These are phyloP conservation scores for Ceratopteris richardii DNA, from an alignment of 75 land plant genomes.

Conservation along the genomic window DNA sequence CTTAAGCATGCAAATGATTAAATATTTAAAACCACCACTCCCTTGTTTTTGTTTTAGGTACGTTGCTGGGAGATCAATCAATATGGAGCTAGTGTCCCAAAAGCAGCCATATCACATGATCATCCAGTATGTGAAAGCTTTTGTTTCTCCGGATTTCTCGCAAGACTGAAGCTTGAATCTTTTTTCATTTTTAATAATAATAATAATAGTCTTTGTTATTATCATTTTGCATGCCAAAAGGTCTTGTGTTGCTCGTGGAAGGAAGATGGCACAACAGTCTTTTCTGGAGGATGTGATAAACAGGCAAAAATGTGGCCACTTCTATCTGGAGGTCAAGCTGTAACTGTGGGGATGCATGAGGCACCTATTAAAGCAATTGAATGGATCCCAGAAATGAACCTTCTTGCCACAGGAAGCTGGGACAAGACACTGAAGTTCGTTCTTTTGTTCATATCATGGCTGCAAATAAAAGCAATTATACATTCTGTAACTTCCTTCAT, in stretches of 20 bases:
- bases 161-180: not conserved
- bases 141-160: not conserved
- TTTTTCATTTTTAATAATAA: no score
- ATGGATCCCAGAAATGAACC: conserved; percentile 84
- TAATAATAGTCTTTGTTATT: no score
- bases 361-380: conserved; percentile 78
- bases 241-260: conserved; percentile 93
- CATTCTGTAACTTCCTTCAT: no score
- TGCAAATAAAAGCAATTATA: no score
- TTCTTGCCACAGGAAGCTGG: conserved; percentile 85
- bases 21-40: not conserved
- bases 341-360: conserved; percentile 85
- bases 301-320: conserved; percentile 97
- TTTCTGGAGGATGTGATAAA: conserved; percentile 95
- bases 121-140: conserved; percentile 53
- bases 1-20: not conserved
- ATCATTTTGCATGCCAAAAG: no score
- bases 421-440: conserved; percentile 79
- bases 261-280: conserved; percentile 89
- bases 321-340: conserved; percentile 64
- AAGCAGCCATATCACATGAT: conserved; percentile 84
- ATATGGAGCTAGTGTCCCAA: conserved; percentile 54
- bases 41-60: conserved; percentile 35
- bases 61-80: conserved; percentile 78
- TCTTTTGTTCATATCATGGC: not conserved